Percentiles rank a stretch among this genome's conserved stretches.
These are phyloP conservation scores for Neurospora sp. DNA, from an alignment of 495 filamentous ascomycete genomes.

Conservation along the genomic window DNA sequence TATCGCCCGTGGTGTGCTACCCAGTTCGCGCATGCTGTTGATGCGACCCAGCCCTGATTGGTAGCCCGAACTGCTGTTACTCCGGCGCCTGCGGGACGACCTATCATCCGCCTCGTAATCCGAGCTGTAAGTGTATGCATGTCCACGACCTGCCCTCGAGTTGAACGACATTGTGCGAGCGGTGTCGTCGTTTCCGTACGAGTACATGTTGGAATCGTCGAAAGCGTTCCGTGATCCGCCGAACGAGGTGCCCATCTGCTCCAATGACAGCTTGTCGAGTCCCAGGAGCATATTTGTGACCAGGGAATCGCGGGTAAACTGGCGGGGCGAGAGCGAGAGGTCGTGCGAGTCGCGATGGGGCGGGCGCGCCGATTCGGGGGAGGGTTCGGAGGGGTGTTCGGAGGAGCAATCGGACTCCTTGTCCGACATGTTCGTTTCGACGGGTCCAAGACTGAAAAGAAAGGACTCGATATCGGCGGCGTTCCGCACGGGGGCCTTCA, in stretches of 20 bases:
- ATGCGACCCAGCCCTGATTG: constrained; percentile 51
- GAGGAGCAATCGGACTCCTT: constrained; percentile 17
- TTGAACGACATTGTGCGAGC: constrained; percentile 24
- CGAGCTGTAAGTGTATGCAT: constrained; percentile 65
- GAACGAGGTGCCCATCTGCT: constrained; percentile 29
- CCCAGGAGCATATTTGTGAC: constrained; percentile 89
- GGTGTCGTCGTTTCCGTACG: constrained; percentile 22
- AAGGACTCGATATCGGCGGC: constrained; percentile 26
- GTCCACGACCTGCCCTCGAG: constrained; percentile 40
- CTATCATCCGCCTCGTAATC: constrained; percentile 57
- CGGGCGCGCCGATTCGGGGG: constrained; percentile 21
- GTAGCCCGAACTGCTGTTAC: constrained; percentile 72
- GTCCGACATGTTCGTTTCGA: constrained; percentile 19
- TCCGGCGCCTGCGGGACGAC: constrained; percentile 57
- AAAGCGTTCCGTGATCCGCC: constrained; percentile 12
- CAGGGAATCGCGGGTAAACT: constrained; percentile 73
- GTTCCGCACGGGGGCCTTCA: constrained; percentile 14
- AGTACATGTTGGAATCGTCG: constrained; percentile 21
- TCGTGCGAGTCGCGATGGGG: constrained; percentile 70
- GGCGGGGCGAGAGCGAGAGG: constrained; percentile 63
- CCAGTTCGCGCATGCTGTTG: constrained; percentile 48
- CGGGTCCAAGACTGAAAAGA: constrained; percentile 22
- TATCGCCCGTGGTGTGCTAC: constrained; percentile 22
- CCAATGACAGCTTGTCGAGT: constrained; percentile 64
- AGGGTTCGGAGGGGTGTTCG: not conserved